phyloP scores from a whole-genome alignment of 768 basidiomycete species.

The Macrocybe gigantea region DNA sequence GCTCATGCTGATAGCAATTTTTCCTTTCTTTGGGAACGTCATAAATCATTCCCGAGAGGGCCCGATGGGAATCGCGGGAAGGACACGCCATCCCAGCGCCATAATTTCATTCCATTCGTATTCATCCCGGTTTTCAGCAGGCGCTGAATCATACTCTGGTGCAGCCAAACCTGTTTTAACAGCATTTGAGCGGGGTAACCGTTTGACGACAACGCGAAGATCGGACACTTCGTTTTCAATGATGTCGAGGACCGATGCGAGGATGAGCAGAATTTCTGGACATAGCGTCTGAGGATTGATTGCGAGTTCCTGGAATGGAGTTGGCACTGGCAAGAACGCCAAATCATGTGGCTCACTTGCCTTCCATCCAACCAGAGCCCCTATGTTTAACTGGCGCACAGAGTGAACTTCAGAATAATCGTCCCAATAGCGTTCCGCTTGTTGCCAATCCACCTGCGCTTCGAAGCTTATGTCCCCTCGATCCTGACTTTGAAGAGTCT shows the following conservation, averaged over 20 bases:
- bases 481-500: too few species aligned
- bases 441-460: slow-evolving; percentile 29
- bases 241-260: slow-evolving; percentile 33
- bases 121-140: slow-evolving; percentile 10
- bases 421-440: slow-evolving; percentile 27
- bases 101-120: slow-evolving; percentile 16
- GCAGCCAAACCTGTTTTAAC: slow-evolving; percentile 15
- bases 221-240: slow-evolving; percentile 8
- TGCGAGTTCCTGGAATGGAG: slow-evolving; percentile 41
- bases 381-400: slow-evolving; percentile 20
- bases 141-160: slow-evolving; percentile 12
- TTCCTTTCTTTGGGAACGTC: neutral
- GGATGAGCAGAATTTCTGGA: slow-evolving; percentile 45
- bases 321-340: neutral
- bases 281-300: slow-evolving; percentile 55
- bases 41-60: neutral
- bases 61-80: neutral
- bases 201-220: slow-evolving; percentile 11
- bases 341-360: slow-evolving; percentile 20
- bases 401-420: slow-evolving; percentile 15
- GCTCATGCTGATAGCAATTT: neutral
- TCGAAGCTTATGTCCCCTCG: too few species aligned
- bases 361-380: slow-evolving; percentile 42
- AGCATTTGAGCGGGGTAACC: slow-evolving; percentile 10
- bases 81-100: slow-evolving; percentile 13